Percentiles rank a stretch among this genome's conserved stretches.
phyloP scores from a whole-genome alignment of 805 yeast species.

The Isabelozyma rhagii region DNA sequence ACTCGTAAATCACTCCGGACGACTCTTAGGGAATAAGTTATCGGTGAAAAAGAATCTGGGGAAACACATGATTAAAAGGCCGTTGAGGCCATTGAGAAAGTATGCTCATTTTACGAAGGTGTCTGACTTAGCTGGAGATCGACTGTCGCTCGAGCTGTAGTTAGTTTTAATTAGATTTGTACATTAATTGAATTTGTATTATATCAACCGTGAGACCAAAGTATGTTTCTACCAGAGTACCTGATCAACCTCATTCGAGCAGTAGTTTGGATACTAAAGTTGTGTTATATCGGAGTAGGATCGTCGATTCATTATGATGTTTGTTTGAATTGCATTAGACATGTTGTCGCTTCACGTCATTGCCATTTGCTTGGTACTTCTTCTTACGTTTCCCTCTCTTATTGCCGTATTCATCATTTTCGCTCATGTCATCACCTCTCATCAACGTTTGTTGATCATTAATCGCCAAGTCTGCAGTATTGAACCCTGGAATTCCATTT shows the following conservation, averaged over 20 bases:
- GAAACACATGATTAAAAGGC: constrained; percentile 9
- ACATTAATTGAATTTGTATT: not conserved
- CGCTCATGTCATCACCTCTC: constrained; percentile 40
- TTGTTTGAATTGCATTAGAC: constrained; percentile 7
- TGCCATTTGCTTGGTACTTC: constrained; percentile 27
- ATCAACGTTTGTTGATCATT: constrained; percentile 43
- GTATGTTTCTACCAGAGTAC: not conserved
- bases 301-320: not conserved
- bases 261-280: not conserved
- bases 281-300: not conserved
- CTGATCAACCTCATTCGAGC: not conserved
- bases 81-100: constrained; percentile 18
- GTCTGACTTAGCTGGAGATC: constrained; percentile 12
- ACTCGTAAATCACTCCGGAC: constrained; percentile 32
- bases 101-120: constrained; percentile 21
- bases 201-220: not conserved
- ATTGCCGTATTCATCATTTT: constrained; percentile 31
- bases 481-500: constrained; percentile 76
- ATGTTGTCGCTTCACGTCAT: constrained; percentile 37
- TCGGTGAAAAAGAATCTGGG: constrained; percentile 11
- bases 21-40: constrained; percentile 32
- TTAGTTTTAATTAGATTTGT: not conserved
- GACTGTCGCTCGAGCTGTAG: not conserved
- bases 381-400: constrained; percentile 39
- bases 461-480: constrained; percentile 62